A percentile compares a stretch with the other conserved stretches of the same genome.
Evolutionary conservation across 2,329 filamentous ascomycete species (phyloP).

Genomic region (Aspergillus chevalieri): DNA sequence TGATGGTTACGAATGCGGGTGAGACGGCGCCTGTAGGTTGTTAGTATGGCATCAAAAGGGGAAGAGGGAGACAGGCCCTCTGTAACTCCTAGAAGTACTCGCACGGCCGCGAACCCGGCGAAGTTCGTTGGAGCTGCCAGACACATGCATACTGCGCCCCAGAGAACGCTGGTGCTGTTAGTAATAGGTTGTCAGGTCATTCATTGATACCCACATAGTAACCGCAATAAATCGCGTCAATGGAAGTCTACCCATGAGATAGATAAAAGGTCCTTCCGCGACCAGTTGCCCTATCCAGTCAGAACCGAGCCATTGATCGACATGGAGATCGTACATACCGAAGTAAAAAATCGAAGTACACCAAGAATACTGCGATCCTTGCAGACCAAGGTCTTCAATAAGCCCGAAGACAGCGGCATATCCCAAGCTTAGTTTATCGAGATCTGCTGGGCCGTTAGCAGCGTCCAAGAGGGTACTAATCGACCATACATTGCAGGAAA

Average conservation of each 20-base stretch:
- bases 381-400: conserved; percentile 41
- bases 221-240: conserved; percentile 44
- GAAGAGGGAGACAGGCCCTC: conserved; percentile 16
- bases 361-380: conserved; percentile 45
- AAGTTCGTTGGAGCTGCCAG: conserved; percentile 39
- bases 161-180: conserved; percentile 28
- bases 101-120: conserved; percentile 34
- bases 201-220: conserved; percentile 32
- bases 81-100: conserved; percentile 41
- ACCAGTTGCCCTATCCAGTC: conserved; percentile 32
- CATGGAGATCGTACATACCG: conserved; percentile 12
- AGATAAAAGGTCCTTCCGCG: conserved; percentile 45
- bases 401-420: conserved; percentile 42
- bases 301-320: not conserved
- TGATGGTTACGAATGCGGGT: conserved; percentile 44
- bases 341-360: conserved; percentile 29
- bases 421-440: conserved; percentile 38
- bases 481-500: conserved; percentile 31
- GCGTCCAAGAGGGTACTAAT: not conserved
- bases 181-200: not conserved
- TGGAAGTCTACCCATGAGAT: conserved; percentile 45
- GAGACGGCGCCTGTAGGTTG: conserved; percentile 32
- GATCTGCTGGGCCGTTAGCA: conserved; percentile 35
- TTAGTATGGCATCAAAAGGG: not conserved
- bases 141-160: conserved; percentile 41